These are phyloP conservation scores for Kwoniella heveanensis DNA, from an alignment of 768 basidiomycete species.

Conservation along the genomic window DNA sequence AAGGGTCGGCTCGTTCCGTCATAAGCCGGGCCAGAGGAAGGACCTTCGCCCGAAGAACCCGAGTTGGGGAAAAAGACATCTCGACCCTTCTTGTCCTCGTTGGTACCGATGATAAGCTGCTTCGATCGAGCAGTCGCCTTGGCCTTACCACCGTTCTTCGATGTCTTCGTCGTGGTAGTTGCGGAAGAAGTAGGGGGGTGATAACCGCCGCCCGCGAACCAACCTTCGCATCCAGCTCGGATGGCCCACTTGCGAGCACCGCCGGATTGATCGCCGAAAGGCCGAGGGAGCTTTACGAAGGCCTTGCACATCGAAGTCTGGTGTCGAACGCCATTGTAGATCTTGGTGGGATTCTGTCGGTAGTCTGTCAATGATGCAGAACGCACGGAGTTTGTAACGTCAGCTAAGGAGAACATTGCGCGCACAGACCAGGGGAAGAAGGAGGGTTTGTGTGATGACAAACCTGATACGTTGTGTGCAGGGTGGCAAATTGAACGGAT, in stretches of 20 bases:
- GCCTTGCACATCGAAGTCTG: conserved; percentile 54
- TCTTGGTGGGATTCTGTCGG: conserved; percentile 53
- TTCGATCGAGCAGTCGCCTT: conserved; percentile 44
- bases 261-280: conserved; percentile 54
- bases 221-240: conserved; percentile 51
- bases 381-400: conserved; percentile 6
- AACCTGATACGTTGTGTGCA: conserved; percentile 1
- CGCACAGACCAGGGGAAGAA: not conserved
- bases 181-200: conserved; percentile 32
- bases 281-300: conserved; percentile 52
- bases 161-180: not conserved
- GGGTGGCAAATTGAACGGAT: not conserved
- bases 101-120: conserved; percentile 45
- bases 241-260: conserved; percentile 54
- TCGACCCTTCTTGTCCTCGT: conserved; percentile 24
- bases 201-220: conserved; percentile 49
- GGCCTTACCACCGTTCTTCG: conserved; percentile 38
- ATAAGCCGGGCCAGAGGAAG: conserved; percentile 45
- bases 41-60: conserved; percentile 29
- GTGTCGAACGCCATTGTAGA: conserved; percentile 56
- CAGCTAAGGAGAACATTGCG: conserved; percentile 7
- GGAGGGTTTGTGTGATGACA: not conserved
- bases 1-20: conserved; percentile 36
- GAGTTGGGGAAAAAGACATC: conserved; percentile 15
- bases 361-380: conserved; percentile 39